Conservation (phyloP, 2,329 filamentous ascomycete species). For the Colletotrichum tanaceti region DNA sequence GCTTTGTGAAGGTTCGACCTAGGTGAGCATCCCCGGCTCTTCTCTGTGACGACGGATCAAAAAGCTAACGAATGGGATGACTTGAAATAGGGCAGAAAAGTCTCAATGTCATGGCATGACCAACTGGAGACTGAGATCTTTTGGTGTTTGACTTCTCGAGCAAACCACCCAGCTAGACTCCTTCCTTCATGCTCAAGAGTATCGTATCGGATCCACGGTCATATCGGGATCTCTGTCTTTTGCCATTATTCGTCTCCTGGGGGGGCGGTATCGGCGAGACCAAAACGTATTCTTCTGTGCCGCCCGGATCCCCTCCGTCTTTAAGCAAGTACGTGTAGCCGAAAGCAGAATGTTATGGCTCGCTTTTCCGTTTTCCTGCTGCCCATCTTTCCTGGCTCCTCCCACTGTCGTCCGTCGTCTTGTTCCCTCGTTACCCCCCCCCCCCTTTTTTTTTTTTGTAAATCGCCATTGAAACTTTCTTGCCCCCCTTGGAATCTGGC, state of each 20-base stretch:
- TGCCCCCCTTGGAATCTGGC: too few relatives aligned
- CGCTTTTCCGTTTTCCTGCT: background rate
- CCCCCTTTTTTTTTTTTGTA: too few relatives aligned
- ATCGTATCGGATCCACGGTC: background rate
- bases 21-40: background rate
- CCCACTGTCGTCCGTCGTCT: background rate
- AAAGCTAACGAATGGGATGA: background rate
- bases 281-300: background rate
- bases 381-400: background rate
- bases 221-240: background rate
- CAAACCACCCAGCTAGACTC: too few relatives aligned
- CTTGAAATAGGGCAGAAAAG: background rate
- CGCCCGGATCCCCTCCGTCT: background rate
- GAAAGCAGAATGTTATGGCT: background rate
- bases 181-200: background rate
- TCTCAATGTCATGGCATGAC: background rate
- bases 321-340: too few relatives aligned
- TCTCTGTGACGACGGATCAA: background rate
- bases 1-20: background rate
- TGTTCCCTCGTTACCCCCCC: too few relatives aligned
- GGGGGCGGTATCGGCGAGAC: background rate
- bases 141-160: too few relatives aligned
- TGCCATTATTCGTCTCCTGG: background rate
- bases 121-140: too few relatives aligned
- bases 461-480: background rate